Base-by-base conservation (phyloP, 768 basidiomycete species). In the Russula ochroleuca region DNA sequence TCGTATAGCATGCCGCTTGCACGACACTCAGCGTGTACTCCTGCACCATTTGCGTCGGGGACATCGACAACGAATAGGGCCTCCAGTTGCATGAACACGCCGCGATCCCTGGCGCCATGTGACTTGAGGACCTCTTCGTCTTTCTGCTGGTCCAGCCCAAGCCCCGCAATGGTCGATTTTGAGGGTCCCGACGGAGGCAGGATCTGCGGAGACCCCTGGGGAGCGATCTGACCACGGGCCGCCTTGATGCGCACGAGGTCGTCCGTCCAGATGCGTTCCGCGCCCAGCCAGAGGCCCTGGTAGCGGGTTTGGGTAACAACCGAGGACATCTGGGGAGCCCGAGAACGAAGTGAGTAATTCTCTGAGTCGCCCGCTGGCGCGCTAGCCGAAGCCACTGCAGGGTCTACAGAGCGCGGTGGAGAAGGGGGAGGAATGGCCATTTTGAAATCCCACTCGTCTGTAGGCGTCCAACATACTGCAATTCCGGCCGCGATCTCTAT, bases 211-310 rank as follows among this genome's bases (percentile, higher is more conserved):
- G 81, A 79, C 23, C 90, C 90, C 41, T 77, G 69, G 7, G 89
- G 88, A 14, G 88, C 88, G 61, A 92, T 78, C 65, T 83, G 83
- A 38, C 79, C 76, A 43, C 90, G 81, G 1, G 85, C 81, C 28
- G 88, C 73, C 69, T 91, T 90, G 54, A 96, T 78, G 25, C 93
- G 83, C 41, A 95, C 82, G 60, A 94, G 81, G 66, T 96, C 93
- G 63, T 88, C 90, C 5, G 81, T 77, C 92, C 93, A 96, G 58
- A 94, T 90, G 35, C 90, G 81, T 70, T 94, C 93, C 1, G 86
- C 84, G 9, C 94, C 94, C 87, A 89, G 90, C 92, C 92, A 96
- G 9, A 94, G 71, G 1, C 90, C 90, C 70, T 92, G 89, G 70
- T 84, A 92, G 47, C 84, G 78, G 54, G 75, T 80, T 69, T 89